Evolutionary conservation across 2,329 filamentous ascomycete genomes (phyloP), one percentile per base, ranked within the genome.

Genomic region (Leptographium radiaticola): DNA sequence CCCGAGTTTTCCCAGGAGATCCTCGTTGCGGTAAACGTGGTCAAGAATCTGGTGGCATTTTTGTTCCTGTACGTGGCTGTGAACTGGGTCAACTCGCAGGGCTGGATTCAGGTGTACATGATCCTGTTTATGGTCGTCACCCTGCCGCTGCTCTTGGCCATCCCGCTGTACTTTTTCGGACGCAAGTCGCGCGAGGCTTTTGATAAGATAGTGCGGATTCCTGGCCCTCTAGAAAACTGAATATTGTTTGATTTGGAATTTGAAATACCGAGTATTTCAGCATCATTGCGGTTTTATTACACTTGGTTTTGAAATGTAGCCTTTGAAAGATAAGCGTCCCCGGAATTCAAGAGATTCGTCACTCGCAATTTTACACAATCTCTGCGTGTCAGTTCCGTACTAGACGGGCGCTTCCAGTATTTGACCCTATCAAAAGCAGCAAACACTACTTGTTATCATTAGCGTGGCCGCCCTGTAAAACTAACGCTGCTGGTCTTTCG

Each of bases 31-130:
- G 30, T 54, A 6, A 54, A 54, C 42, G 53, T 48, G 15, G 39
- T 51, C 16, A 54, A 54, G 48, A 54, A 54, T 16, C 33, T 54
- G 11, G 30, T 54, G 1, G 53, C 53, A 7, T 54, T 47, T 31
- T 31, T 42, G 16, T 51, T 54, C 13, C 10, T 54, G 13, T 18
- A 54, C 5, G 53, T 30, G 12, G 49, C 42, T 11, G 53, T 54
- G 15, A 11, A 48, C 10, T 54, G 53, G 53, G 36, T 54, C 30
- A n/a, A 20, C 7, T 31, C 40, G 12, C 38, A 40, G 31, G 52
- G 52, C 31, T 53, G 46, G 46, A 53, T 46, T 25, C 44, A 46
- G 44, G 44, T 46, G 44, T 46, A 46, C 44, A 46, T 46, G 44
- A 46, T 34, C 25, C 12, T 53, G 16, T 53, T 40, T 36, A 18